Evolutionary conservation across 2,329 filamentous ascomycete species (phyloP), one percentile per base, ranked within the genome.

Genomic region (Pestalotiopsis sp.): DNA sequence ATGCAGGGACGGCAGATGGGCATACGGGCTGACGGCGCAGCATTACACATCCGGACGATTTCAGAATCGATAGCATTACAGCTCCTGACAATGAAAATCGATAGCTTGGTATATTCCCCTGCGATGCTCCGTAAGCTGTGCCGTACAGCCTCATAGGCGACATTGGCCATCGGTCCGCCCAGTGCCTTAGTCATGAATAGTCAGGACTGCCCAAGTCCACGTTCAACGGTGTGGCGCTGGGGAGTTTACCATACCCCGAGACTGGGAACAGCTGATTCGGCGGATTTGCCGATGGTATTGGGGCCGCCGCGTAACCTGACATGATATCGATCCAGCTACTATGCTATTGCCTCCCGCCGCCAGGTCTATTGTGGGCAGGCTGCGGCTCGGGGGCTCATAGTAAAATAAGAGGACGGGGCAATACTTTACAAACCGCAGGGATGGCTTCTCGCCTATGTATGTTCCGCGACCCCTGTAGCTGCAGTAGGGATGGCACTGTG

Each of bases 341-440:
- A 59, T 59, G 57, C 57, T 59, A 59, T 59, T 59, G 17, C 4
- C 20, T 59, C 57, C 57, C 57, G 57, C 57, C 17, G 20, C 9
- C 57, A 59, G 20, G 57, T 59, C 17, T 59, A 59, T 59, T 59
- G 57, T 59, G 57, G 57, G 23, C 45, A 52, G 45, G 45, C 45
- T 52, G 4, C 45, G n/a, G 25, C 13, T 59, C 57, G 20, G 17
- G 57, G 57, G 57, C 20, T 59, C 57, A 59, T 59, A 59, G 57
- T 59, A 31, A 59, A 59, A 31, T 59, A 59, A 59, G 57, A 59
- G 57, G 57, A 59, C 57, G 57, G 57, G 57, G 57, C 57, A 59
- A 59, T 59, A 59, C 57, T 9, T 59, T 17, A 59, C 57, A 59
- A 59, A 27, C 9, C 11, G 17, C 57, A 27, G 57, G 57, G 57